These are phyloP conservation scores for Yamagishiella unicocca DNA, from an alignment of 139 green algal species.

Conservation along the genomic window DNA sequence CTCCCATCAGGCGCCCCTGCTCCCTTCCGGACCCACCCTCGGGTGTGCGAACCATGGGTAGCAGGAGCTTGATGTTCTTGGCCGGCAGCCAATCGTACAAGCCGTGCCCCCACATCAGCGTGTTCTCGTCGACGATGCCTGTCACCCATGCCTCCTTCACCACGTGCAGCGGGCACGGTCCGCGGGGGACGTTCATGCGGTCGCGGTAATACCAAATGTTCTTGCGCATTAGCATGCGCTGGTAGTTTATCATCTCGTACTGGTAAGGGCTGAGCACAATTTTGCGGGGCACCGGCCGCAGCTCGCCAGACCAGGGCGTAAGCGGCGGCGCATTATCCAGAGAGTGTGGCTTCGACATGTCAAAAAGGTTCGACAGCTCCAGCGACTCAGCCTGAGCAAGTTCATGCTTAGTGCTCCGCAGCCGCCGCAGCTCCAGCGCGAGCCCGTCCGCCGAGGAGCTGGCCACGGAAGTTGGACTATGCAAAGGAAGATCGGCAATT, in stretches of 20 bases:
- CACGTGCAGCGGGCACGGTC: slow-evolving; percentile 88
- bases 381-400: slow-evolving; percentile 49
- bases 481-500: slow-evolving; percentile 63
- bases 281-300: slow-evolving; percentile 56
- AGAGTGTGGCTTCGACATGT: slow-evolving; percentile 61
- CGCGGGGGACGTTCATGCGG: slow-evolving; percentile 79
- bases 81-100: slow-evolving; percentile 91
- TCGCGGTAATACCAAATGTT: slow-evolving; percentile 92
- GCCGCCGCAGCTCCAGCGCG: slow-evolving; percentile 34
- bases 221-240: slow-evolving; percentile 80
- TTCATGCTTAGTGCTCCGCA: slow-evolving; percentile 45
- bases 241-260: slow-evolving; percentile 85
- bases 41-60: slow-evolving; percentile 88
- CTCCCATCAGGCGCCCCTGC: too few species aligned
- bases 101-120: slow-evolving; percentile 93
- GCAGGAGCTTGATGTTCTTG: slow-evolving; percentile 89
- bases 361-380: slow-evolving; percentile 66
- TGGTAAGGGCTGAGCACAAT: slow-evolving; percentile 70
- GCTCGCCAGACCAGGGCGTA: slow-evolving; percentile 51
- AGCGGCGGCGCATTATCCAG: slow-evolving; percentile 50
- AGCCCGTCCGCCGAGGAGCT: neutral
- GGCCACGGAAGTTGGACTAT: neutral
- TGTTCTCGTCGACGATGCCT: slow-evolving; percentile 93
- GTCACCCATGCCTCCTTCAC: slow-evolving; percentile 87
- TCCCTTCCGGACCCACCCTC: slow-evolving; percentile 86